Evolutionary conservation across 805 yeast species (phyloP).

Genomic region (Sugiyamaella valdiviana): DNA sequence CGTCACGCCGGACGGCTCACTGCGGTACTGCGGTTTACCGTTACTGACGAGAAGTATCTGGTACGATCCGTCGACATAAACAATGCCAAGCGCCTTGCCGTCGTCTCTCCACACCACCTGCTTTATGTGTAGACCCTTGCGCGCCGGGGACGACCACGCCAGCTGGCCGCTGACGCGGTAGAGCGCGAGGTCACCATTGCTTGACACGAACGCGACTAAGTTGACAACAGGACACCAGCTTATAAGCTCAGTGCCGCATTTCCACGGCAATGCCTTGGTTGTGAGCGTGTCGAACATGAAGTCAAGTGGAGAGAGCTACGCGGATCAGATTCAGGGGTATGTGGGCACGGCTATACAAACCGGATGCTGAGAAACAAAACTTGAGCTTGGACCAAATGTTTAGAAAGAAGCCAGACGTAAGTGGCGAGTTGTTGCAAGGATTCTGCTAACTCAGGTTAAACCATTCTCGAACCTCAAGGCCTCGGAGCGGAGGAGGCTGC

Average conservation of each 20-base stretch:
- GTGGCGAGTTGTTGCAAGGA: slow-evolving; percentile 19
- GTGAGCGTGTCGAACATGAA: slow-evolving; percentile 9
- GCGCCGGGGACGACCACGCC: slow-evolving; percentile 43
- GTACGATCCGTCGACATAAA: slow-evolving; percentile 40
- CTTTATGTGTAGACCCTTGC: slow-evolving; percentile 14
- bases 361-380: not conserved
- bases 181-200: slow-evolving; percentile 45
- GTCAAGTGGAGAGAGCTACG: not conserved
- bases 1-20: slow-evolving; percentile 3
- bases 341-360: not conserved
- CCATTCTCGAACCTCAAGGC: slow-evolving; percentile 74
- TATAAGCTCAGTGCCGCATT: slow-evolving; percentile 24
- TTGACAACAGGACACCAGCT: slow-evolving; percentile 47
- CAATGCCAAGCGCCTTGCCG: slow-evolving; percentile 38
- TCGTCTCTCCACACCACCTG: slow-evolving; percentile 34
- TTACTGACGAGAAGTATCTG: slow-evolving; percentile 43
- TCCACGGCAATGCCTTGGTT: slow-evolving; percentile 17
- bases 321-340: not conserved
- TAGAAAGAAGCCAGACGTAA: slow-evolving; percentile 43
- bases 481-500: slow-evolving; percentile 63
- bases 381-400: slow-evolving; percentile 39
- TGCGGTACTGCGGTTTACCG: slow-evolving; percentile 36
- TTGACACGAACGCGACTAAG: slow-evolving; percentile 41
- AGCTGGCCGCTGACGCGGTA: slow-evolving; percentile 49
- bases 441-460: slow-evolving; percentile 38